These are phyloP conservation scores for Cardamine occulta DNA, from an alignment of 345 rosid species.

Conservation along the genomic window DNA sequence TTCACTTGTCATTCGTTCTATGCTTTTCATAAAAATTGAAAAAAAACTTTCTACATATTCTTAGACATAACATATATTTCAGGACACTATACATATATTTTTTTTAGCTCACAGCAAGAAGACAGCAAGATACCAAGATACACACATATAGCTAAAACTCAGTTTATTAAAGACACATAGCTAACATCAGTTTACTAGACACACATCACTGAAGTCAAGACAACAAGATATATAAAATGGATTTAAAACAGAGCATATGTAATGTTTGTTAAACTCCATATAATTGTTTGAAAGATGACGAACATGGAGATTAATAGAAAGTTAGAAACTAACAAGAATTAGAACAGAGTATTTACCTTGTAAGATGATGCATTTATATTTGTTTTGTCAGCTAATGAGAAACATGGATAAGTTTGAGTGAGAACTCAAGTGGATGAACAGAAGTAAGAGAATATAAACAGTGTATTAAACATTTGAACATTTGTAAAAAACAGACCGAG, in stretches of 20 bases:
- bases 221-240: not conserved
- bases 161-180: not conserved
- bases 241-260: not conserved
- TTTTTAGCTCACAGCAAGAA: not conserved
- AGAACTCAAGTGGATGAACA: slow-evolving; percentile 2
- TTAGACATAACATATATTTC: not conserved
- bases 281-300: not conserved
- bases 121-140: not conserved
- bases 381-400: not conserved
- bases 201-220: not conserved
- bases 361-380: not conserved
- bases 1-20: not conserved
- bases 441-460: not conserved
- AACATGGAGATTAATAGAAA: not conserved
- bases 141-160: not conserved
- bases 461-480: not conserved
- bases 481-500: not conserved
- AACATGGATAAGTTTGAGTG: not conserved
- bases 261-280: too few species aligned
- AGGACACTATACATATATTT: too few species aligned
- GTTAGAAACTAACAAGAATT: not conserved
- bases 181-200: not conserved
- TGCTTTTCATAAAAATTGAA: not conserved
- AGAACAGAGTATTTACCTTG: not conserved
- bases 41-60: not conserved